These are phyloP conservation scores for Phytopythium montanum DNA, from an alignment of 352 stramenopile species.

Conservation along the genomic window DNA sequence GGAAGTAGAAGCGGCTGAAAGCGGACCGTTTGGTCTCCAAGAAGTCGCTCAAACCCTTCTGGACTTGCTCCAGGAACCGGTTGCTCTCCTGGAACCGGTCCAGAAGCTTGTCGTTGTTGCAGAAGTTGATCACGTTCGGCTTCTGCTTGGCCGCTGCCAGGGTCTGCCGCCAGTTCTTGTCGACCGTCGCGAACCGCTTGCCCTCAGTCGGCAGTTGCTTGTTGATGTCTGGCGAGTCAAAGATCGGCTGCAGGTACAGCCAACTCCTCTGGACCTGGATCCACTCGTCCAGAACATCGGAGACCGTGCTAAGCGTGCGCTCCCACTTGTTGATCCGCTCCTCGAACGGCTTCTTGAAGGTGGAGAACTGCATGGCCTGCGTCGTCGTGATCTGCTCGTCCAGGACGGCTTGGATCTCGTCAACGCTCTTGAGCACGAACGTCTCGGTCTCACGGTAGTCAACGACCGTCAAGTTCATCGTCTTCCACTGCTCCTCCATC, in stretches of 20 bases:
- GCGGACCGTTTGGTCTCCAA: constrained; percentile 90
- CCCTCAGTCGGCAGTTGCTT: constrained; percentile 94
- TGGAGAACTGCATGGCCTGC: constrained; percentile 95
- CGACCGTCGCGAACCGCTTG: constrained; percentile 93
- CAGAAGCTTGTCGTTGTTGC: constrained; percentile 88
- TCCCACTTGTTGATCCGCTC: constrained; percentile 94
- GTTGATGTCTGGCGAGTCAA: constrained; percentile 95
- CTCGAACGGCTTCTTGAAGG: constrained; percentile 95
- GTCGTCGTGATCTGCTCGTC: constrained; percentile 97
- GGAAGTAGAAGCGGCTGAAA: constrained; percentile 93
- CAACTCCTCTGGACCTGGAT: constrained; percentile 93
- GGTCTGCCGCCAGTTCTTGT: constrained; percentile 95
- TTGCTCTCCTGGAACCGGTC: constrained; percentile 94
- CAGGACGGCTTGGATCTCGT: constrained; percentile 93
- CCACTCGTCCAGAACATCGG: constrained; percentile 94
- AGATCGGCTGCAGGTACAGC: constrained; percentile 96
- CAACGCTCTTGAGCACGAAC: constrained; percentile 93
- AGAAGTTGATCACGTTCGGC: constrained; percentile 91
- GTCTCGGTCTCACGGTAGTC: constrained; percentile 92
- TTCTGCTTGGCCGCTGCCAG: constrained; percentile 85
- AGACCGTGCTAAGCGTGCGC: constrained; percentile 86
- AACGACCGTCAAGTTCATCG: constrained; percentile 82
- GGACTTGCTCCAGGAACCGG: constrained; percentile 91
- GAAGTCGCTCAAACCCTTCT: constrained; percentile 91
- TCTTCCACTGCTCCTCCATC: constrained; percentile 91